phyloP scores from a whole-genome alignment of 208 protist genomes.

The Trichomonas tenax region DNA sequence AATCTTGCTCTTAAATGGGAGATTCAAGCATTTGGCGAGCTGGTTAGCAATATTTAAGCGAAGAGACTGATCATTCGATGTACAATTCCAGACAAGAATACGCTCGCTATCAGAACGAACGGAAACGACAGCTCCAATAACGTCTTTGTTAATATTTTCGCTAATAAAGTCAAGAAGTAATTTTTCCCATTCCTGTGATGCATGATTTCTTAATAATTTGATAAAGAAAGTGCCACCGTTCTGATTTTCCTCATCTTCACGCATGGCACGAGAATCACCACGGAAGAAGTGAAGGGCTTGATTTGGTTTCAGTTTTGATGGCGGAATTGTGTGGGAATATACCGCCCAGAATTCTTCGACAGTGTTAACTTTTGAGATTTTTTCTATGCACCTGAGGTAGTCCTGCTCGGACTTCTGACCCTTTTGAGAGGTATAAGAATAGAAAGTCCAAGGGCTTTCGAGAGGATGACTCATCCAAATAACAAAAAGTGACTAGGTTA shows the following conservation, averaged over 20 bases:
- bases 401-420: background rate
- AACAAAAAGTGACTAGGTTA: too few relatives aligned
- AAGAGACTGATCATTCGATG: too few relatives aligned
- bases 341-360: background rate
- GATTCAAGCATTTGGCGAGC: too few relatives aligned
- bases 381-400: background rate
- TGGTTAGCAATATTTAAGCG: too few relatives aligned
- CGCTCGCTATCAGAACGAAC: background rate
- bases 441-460: background rate
- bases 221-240: background rate
- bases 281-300: background rate
- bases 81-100: background rate
- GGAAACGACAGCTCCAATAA: background rate
- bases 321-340: background rate
- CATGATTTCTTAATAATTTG: background rate
- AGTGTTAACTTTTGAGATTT: background rate
- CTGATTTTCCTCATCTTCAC: background rate
- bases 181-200: background rate
- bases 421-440: background rate
- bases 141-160: background rate
- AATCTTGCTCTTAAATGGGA: too few relatives aligned
- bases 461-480: background rate
- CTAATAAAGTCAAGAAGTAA: background rate
- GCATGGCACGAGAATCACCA: background rate
- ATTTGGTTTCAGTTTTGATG: background rate